phyloP scores from a whole-genome alignment of 352 stramenopile species.

The Pythium dissimile region DNA sequence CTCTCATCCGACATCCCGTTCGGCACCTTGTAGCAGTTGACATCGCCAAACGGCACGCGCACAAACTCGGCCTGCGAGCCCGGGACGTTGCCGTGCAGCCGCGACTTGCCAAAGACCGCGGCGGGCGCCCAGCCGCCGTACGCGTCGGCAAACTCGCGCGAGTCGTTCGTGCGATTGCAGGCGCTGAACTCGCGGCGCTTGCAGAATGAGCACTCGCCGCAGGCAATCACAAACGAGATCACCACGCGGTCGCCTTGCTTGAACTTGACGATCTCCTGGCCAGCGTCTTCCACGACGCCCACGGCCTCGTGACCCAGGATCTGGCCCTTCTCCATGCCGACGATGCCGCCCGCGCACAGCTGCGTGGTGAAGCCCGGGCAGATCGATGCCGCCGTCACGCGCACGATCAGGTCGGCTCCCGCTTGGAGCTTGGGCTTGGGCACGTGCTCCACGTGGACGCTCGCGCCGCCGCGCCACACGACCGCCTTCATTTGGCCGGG shows the following conservation, averaged over 20 bases:
- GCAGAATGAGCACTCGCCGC: slow-evolving; percentile 68
- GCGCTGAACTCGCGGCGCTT: slow-evolving; percentile 48
- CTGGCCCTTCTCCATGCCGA: slow-evolving; percentile 52
- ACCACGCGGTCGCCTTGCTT: slow-evolving; percentile 69
- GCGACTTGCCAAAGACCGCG: slow-evolving; percentile 53
- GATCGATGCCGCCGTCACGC: slow-evolving; percentile 61
- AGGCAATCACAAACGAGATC: slow-evolving; percentile 66
- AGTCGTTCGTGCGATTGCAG: slow-evolving; percentile 75
- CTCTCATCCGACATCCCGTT: slow-evolving; percentile 55
- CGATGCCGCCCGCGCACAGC: slow-evolving; percentile 30
- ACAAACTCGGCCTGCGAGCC: slow-evolving; percentile 75
- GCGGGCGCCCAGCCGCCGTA: slow-evolving; percentile 64
- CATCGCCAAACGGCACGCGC: slow-evolving; percentile 65
- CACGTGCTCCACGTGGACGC: slow-evolving; percentile 48
- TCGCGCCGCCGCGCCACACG: slow-evolving; percentile 49
- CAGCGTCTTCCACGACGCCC: slow-evolving; percentile 50
- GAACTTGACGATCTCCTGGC: slow-evolving; percentile 45
- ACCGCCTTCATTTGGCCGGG: slow-evolving; percentile 53
- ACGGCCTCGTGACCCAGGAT: slow-evolving; percentile 72
- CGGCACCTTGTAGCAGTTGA: slow-evolving; percentile 68
- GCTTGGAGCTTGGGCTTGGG: slow-evolving; percentile 55
- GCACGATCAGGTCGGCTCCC: slow-evolving; percentile 50
- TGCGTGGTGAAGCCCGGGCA: slow-evolving; percentile 52
- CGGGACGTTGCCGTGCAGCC: slow-evolving; percentile 52
- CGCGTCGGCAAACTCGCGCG: slow-evolving; percentile 54